phyloP scores from a whole-genome alignment of 2,329 filamentous ascomycete species.

The Hymenoscyphus scutula region DNA sequence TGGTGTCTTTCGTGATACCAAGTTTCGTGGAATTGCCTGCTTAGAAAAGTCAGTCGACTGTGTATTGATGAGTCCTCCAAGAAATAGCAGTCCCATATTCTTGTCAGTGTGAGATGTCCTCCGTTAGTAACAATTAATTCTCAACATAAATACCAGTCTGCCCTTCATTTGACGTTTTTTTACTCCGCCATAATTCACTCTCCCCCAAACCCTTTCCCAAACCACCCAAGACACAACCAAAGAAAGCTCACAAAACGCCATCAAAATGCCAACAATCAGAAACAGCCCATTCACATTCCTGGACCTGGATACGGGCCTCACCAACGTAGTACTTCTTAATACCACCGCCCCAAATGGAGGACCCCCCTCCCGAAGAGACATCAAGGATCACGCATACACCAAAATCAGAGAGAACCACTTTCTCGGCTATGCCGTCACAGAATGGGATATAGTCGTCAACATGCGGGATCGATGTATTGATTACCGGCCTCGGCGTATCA shows the following conservation, averaged over 20 bases:
- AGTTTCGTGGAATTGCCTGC: no score
- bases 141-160: no score
- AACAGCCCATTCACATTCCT: background rate
- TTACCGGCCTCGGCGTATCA: background rate
- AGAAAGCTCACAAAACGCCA: background rate
- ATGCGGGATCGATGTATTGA: background rate
- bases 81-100: no score
- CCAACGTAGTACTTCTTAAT: background rate
- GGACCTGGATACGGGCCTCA: background rate
- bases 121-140: no score
- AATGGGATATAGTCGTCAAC: background rate
- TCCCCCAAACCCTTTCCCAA: background rate
- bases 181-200: background rate
- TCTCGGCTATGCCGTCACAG: background rate
- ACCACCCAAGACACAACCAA: background rate
- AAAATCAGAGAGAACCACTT: background rate
- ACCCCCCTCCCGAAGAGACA: background rate
- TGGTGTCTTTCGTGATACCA: no score
- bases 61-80: no score
- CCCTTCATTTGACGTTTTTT: no score
- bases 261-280: background rate
- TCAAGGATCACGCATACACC: background rate
- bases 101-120: no score
- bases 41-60: no score
- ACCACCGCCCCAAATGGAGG: background rate